Base-by-base conservation (phyloP, 2,329 filamentous ascomycete species). In the Blumeria hordei region DNA sequence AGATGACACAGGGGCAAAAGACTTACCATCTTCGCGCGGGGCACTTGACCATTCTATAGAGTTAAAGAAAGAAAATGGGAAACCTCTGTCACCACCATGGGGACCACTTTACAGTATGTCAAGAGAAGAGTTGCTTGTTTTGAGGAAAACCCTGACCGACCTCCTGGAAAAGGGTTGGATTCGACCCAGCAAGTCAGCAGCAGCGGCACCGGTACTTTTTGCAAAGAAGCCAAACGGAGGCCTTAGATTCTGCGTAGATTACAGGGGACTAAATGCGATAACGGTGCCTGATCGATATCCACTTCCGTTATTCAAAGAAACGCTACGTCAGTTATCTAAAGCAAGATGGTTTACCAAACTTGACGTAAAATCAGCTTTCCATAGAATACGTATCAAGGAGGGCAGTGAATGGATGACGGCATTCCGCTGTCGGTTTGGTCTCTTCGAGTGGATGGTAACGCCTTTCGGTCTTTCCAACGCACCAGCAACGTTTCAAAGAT, bases 391-490 rank as follows among this genome's bases (percentile, higher is more conserved):
- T 14, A 45, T 45, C 11, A 39, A 39, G 28, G 52, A 43, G 28
- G 52, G 52, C 8, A n/a, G 43, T 12, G 35, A 54, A n/a, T 54
- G 28, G 53, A 54, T 36, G 14, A 54, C 53, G 11, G 53, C 53
- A 34, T 45, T 50, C 18, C 18, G 45, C 28, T 50, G 45, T 28
- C 11, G 45, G 45, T 12, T 50, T 10, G 43, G 43, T 10, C 3
- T 45, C 9, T 45, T 54, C 35, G 52, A 54, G 21, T 54, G 28
- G 9, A 10, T 9, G 18, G 43, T 54, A 39, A 54, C 34, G 8
- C 36, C 37, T 10, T 43, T 54, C 32, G 52, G 34, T 7, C 14
- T 43, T 12, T 45, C 16, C 21, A 45, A 45, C 10, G 43, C 43
- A 10, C 43, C 16, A 16, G 37, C 37, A 12, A 41, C 37, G 11